A percentile compares a stretch with the other conserved stretches of the same genome.
Evolutionary conservation across 495 filamentous ascomycete genomes (phyloP).

Genomic region (Talaromyces nanjingensis): DNA sequence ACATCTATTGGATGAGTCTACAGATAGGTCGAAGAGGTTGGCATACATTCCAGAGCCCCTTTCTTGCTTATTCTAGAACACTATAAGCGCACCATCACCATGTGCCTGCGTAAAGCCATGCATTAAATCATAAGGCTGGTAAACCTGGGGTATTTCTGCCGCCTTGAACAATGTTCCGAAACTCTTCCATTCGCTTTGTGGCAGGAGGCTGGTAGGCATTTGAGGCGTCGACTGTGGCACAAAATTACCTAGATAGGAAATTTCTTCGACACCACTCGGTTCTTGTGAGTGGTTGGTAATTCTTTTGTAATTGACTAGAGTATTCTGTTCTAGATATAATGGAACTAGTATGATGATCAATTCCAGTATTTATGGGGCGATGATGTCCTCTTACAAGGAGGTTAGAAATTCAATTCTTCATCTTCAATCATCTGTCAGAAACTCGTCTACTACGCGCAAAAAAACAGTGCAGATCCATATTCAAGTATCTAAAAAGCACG

Average conservation of each 20-base stretch:
- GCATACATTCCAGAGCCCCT: neutral
- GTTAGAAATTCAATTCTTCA: neutral
- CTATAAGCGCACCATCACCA: neutral
- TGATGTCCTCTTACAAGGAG: neutral
- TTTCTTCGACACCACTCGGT: neutral
- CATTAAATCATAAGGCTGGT: conserved; percentile 10
- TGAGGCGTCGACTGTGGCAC: neutral
- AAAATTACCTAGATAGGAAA: conserved; percentile 1
- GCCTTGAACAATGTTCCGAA: neutral
- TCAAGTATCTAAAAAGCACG: neutral
- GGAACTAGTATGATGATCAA: neutral
- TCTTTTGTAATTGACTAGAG: neutral
- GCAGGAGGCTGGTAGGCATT: neutral
- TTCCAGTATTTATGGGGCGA: conserved; percentile 10
- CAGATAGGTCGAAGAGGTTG: neutral
- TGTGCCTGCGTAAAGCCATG: neutral
- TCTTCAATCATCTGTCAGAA: neutral
- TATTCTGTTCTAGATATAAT: neutral
- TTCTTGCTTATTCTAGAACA: neutral
- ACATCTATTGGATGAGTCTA: neutral
- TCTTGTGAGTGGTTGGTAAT: conserved; percentile 3
- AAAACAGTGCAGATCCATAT: neutral
- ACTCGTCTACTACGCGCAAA: neutral
- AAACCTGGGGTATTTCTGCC: conserved; percentile 16
- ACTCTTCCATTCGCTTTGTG: neutral